These are phyloP conservation scores for Saraca asoca DNA, from an alignment of 331 rosid species.

Conservation along the genomic window DNA sequence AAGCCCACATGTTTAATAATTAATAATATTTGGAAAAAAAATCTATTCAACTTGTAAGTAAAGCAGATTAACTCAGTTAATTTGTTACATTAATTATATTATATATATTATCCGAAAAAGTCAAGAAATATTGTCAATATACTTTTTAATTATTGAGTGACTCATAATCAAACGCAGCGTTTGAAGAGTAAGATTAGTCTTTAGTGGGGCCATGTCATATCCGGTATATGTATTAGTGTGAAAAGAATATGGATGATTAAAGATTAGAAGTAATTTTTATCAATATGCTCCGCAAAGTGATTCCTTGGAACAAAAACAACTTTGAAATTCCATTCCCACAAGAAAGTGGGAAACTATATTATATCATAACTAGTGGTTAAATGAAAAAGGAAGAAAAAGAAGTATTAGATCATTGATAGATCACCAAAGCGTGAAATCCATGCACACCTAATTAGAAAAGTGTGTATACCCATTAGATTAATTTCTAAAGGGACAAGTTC, in stretches of 20 bases:
- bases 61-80: no score
- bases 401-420: conserved; percentile 10
- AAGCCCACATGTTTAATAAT: no score
- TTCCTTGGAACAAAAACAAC: conserved; percentile 11
- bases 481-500: no score
- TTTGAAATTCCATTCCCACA: neutral
- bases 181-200: neutral
- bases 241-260: neutral
- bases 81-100: no score
- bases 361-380: neutral
- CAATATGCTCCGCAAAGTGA: conserved; percentile 8
- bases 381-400: neutral
- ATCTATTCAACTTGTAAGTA: no score
- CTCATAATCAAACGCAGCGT: no score
- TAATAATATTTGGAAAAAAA: no score
- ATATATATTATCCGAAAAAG: no score
- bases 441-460: conserved; percentile 2
- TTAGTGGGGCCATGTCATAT: neutral
- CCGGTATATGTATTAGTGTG: neutral
- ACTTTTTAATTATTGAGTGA: no score
- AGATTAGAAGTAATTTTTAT: neutral
- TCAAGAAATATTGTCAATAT: no score
- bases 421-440: conserved; percentile 20
- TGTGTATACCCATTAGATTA: no score
- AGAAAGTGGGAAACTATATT: neutral